Percentiles rank a stretch among this genome's conserved stretches.
phyloP scores from a whole-genome alignment of 2,329 filamentous ascomycete species.

The Samsoniella hepiali region DNA sequence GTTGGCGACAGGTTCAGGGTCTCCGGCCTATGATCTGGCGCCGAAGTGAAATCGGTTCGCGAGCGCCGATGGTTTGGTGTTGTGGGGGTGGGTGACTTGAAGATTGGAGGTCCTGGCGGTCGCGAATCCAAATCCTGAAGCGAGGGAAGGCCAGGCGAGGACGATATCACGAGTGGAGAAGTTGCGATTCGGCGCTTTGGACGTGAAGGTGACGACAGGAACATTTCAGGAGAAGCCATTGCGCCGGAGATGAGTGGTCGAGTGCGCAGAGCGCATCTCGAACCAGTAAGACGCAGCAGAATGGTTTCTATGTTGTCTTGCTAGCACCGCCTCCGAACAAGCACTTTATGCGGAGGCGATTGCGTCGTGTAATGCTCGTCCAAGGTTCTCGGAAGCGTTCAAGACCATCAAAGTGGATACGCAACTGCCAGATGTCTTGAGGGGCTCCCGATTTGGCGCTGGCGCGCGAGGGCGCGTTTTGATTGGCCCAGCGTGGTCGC shows the following conservation, averaged over 20 bases:
- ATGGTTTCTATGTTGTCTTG: not conserved
- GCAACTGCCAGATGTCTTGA: not conserved
- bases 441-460: not conserved
- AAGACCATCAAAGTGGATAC: constrained; percentile 10
- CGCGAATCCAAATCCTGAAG: constrained; percentile 47
- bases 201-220: constrained; percentile 31
- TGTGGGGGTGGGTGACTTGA: constrained; percentile 5
- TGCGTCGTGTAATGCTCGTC: not conserved
- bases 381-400: not conserved
- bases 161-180: constrained; percentile 38
- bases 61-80: not conserved
- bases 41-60: not conserved
- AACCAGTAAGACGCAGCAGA: constrained; percentile 19
- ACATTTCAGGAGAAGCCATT: constrained; percentile 35
- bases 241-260: constrained; percentile 26
- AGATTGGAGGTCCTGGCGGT: constrained; percentile 9
- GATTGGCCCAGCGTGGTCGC: constrained; percentile 22
- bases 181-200: constrained; percentile 32
- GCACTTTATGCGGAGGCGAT: not conserved
- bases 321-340: not conserved
- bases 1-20: not conserved
- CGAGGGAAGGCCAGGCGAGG: constrained; percentile 55
- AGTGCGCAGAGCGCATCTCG: constrained; percentile 49
- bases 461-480: constrained; percentile 8
- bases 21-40: not conserved